Evolutionary conservation across 73 alveolate species (phyloP), one percentile per base, ranked within the genome.

Genomic region (Paramecium sonneborni): DNA sequence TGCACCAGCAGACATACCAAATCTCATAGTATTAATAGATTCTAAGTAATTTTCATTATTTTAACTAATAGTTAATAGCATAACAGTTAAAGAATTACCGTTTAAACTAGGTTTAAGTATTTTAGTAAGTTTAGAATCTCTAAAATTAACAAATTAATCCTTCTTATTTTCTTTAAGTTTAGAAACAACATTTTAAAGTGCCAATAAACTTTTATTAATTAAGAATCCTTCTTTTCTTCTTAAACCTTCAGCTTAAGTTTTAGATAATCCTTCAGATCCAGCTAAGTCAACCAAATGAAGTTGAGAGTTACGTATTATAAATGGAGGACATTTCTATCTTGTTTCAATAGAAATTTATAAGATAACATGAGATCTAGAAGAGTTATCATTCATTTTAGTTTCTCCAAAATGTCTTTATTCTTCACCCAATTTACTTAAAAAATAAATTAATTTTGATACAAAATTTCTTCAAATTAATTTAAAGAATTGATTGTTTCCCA

Each of bases 221-320:
- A 24, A 6, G 24, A 46, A 79, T 43, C 90, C 99, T 92, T 98
- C 99, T 57, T 94, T 95, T 69, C 97, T 94, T 76, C 98, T 93
- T 74, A 95, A 95, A 21, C 98, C 99, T 48, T 95, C 97, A 55
- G 96, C 96, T 38, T 97, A 96, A n/a, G 99, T 97, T 84, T 96
- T 93, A 32, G 97, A 92, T 20, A 97, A 96, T 76, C 97, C 94
- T 92, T 98, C 99, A 48, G 98, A 95, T 6, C 99, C 99, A 18
- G 99, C 97, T 68, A 98, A 96, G 95, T 98, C 99, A 15, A 98
- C 99, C 32, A 97, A 85, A 55, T 97, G 97, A 12, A 98, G 85
- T 85, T 97, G 94, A 30, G 90, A 79, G 9, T 21, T 46, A 14
- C 72, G 44, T 9, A 23, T 79, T 7, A 24, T 44, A 23, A 79